Evolutionary conservation across 805 yeast genomes (phyloP), one percentile per base, ranked within the genome.

Genomic region (Scheffersomyces spartinae): DNA sequence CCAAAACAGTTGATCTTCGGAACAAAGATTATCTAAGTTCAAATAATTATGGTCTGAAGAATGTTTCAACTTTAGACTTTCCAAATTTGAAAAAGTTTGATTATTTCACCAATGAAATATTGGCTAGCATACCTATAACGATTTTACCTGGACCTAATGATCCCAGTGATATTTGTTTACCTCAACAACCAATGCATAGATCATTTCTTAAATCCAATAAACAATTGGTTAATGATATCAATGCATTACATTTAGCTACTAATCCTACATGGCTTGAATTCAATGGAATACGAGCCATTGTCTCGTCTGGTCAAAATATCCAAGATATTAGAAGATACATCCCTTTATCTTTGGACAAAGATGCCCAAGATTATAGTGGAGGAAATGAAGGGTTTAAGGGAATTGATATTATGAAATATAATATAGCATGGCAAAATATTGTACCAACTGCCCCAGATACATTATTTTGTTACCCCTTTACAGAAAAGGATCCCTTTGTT

Each of bases 371-470:
- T 11, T 39, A 41, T 10, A 43, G 40, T 21, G 32, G 25, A 20
- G 29, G 29, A 17, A 18, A 11, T 9, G 24, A 26, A 15, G 32
- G 30, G 11, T 45, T 61, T 2, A 14, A 29, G 10, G 51, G 79
- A 29, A 38, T 70, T 10, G 63, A 66, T 12, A 52, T 77, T 39
- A 62, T 88, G 56, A 80, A 75, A 38, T 61, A 72, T 9, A 78
- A 82, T 0, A 43, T 91, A 18, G 53, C 58, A 23, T 86, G 95
- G 94, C 88, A 85, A 41, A 83, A 83, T 42, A 60, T 82, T 13
- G 74, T 82, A 1, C 98, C 98, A 3, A 85, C 96, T 0, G 94
- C 95, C 1, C 98, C 98, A 1, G 97, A 91, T 43, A 91, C 98
- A 0, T 53, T 91, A 21, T 79, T 86, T 65, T 75, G 94, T 36